Evolutionary conservation across 495 filamentous ascomycete species (phyloP), one percentile per base, ranked within the genome.

Genomic region (Annulohypoxylon stygium): DNA sequence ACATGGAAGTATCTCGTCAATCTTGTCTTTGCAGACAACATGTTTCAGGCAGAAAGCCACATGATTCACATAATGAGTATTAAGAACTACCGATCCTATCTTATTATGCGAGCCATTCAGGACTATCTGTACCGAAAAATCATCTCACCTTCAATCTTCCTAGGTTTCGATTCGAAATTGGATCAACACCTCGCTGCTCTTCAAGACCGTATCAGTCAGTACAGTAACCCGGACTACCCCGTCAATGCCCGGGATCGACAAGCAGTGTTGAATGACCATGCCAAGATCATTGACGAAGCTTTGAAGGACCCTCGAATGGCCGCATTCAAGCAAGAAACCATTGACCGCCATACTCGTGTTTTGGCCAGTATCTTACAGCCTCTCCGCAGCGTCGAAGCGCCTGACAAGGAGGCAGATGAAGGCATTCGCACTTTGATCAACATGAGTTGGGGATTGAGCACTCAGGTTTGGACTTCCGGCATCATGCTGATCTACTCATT

Each of bases 401-500:
- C 67, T 9, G 64, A 64, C n/a, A 64, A 77, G 0, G 55, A 47
- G 0, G 71, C 72, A 2, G 5, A 60, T 5, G 61, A 54, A 30
- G 57, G 61, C 0, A 59, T 79, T 0, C 69, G 70, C 1, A 48
- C 74, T 20, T 59, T 83, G 59, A 70, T 65, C 6, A 34, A 66
- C 16, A 61, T 53, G 2, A 69, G 76, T 6, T 80, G 73, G 71
- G 79, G 82, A 3, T 65, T 83, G 30, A 75, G 75, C 33, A 45
- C 69, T 23, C 78, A 80, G 53, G 64, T 82, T 20, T 79, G 76
- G 73, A 75, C 66, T 9, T 81, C 79, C 1, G 70, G 75, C 14
- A 74, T 75, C 54, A 80, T 76, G 0, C 77, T 83, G n/a, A 72
- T 78, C 20, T 76, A 77, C 66, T 61, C 63, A 12, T 83, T 82